These are phyloP conservation scores for Hebeloma cylindrosporum DNA, from an alignment of 768 basidiomycete genomes.

Conservation along the genomic window DNA sequence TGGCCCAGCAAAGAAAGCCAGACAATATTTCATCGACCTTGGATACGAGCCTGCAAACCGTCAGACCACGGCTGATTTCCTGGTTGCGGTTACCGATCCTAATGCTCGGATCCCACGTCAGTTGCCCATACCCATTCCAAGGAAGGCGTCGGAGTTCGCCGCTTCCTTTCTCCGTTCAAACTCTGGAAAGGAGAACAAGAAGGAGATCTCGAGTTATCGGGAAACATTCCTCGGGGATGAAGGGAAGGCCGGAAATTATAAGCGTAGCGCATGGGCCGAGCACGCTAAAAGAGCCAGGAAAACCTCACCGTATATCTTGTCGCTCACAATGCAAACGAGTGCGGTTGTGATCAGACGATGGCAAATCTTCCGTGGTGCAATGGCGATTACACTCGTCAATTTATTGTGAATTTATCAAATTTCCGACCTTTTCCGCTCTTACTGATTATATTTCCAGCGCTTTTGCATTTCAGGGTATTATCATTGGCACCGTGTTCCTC, in stretches of 20 bases:
- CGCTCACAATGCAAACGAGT: background rate
- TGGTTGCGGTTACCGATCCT: slow-evolving; percentile 63
- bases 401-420: slow-evolving; percentile 27
- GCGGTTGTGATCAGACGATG: slow-evolving; percentile 22
- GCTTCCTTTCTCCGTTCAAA: slow-evolving; percentile 43
- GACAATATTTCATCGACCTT: slow-evolving; percentile 63
- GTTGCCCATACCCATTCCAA: slow-evolving; percentile 45
- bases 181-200: slow-evolving; percentile 40
- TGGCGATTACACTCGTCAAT: slow-evolving; percentile 36
- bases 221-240: slow-evolving; percentile 43
- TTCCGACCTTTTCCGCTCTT: background rate
- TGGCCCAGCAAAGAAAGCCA: slow-evolving; percentile 63
- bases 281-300: background rate
- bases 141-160: slow-evolving; percentile 59
- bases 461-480: slow-evolving; percentile 49
- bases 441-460: slow-evolving; percentile 32
- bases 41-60: slow-evolving; percentile 59
- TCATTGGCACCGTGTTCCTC: slow-evolving; percentile 68
- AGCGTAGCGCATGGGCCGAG: slow-evolving; percentile 26
- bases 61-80: slow-evolving; percentile 66
- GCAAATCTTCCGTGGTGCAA: slow-evolving; percentile 45
- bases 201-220: slow-evolving; percentile 47
- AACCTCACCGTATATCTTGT: slow-evolving; percentile 2
- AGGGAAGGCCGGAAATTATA: slow-evolving; percentile 41
- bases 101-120: slow-evolving; percentile 52